A percentile compares a stretch with the other conserved stretches of the same genome.
phyloP scores from a whole-genome alignment of 225 moss, liverwort and hornwort species.

The Asterella californica region DNA sequence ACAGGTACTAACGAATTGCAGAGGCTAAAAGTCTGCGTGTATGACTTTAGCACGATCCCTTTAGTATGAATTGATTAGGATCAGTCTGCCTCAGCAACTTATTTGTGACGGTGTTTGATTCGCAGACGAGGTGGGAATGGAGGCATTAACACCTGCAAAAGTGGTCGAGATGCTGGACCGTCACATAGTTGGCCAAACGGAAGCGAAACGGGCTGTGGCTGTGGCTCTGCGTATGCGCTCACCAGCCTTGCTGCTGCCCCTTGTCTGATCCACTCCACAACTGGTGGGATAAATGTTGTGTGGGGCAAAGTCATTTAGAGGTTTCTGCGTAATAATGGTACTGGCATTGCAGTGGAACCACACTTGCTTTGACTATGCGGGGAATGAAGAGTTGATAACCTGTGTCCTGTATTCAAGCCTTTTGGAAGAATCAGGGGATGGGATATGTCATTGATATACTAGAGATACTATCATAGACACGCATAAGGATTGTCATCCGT shows the following conservation, averaged over 20 bases:
- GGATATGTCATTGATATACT: neutral
- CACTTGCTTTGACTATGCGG: slow-evolving; percentile 5
- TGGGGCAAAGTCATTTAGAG: slow-evolving; percentile 47
- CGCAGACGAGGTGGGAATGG: slow-evolving; percentile 70
- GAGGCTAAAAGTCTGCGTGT: neutral
- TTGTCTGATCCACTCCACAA: slow-evolving; percentile 87
- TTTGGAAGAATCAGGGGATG: neutral
- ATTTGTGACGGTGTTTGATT: slow-evolving; percentile 10
- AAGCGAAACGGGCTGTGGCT: slow-evolving; percentile 89
- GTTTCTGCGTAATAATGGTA: slow-evolving; percentile 34
- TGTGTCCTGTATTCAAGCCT: neutral
- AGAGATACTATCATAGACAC: neutral
- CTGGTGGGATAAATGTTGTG: slow-evolving; percentile 84
- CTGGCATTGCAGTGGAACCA: slow-evolving; percentile 18
- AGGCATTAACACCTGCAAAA: slow-evolving; percentile 72
- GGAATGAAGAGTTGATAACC: neutral
- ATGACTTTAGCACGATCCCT: neutral
- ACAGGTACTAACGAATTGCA: slow-evolving; percentile 17
- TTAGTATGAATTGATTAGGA: too few species aligned
- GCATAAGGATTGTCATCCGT: neutral
- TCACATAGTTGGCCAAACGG: slow-evolving; percentile 80
- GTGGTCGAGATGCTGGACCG: slow-evolving; percentile 90
- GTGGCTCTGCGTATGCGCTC: slow-evolving; percentile 92
- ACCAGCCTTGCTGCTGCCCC: slow-evolving; percentile 63
- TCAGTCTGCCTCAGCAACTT: neutral